Percentiles rank a stretch among this genome's conserved stretches.
phyloP scores from a whole-genome alignment of 2,329 filamentous ascomycete genomes.

The Epichloe elymi region DNA sequence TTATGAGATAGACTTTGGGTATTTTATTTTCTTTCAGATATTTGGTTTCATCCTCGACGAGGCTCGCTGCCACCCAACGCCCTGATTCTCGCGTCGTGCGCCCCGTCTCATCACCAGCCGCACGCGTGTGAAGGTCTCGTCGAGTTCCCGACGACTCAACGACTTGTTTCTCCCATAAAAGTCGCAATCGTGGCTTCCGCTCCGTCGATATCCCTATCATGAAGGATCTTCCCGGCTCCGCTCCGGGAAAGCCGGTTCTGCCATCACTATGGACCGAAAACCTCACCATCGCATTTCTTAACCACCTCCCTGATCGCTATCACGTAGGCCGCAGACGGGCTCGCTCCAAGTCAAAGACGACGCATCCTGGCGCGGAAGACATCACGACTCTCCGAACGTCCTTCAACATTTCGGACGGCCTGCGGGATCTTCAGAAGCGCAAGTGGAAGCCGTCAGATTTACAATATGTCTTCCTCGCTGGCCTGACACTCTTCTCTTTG shows the following conservation, averaged over 20 bases:
- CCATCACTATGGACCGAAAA: slow-evolving; percentile 27
- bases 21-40: slow-evolving; percentile 14
- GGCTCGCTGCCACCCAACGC: background rate
- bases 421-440: slow-evolving; percentile 62
- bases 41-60: slow-evolving; percentile 13
- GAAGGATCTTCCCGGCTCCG: slow-evolving; percentile 24
- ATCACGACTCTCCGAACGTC: slow-evolving; percentile 70
- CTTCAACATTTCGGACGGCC: slow-evolving; percentile 64
- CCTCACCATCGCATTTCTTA: slow-evolving; percentile 28
- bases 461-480: slow-evolving; percentile 66
- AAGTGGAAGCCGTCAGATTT: slow-evolving; percentile 73
- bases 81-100: slow-evolving; percentile 1
- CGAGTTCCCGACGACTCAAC: slow-evolving; percentile 4
- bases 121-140: slow-evolving; percentile 7
- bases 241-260: slow-evolving; percentile 27
- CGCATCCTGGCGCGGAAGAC: slow-evolving; percentile 33
- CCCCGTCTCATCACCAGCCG: background rate
- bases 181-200: slow-evolving; percentile 7
- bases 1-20: slow-evolving; percentile 25
- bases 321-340: slow-evolving; percentile 24
- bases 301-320: slow-evolving; percentile 28
- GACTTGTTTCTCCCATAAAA: background rate
- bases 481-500: slow-evolving; percentile 69
- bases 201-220: slow-evolving; percentile 15
- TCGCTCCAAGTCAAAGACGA: slow-evolving; percentile 25